Evolutionary conservation across 108 stramenopile genomes (phyloP).

Genomic region (Licmophora abbreviata): DNA sequence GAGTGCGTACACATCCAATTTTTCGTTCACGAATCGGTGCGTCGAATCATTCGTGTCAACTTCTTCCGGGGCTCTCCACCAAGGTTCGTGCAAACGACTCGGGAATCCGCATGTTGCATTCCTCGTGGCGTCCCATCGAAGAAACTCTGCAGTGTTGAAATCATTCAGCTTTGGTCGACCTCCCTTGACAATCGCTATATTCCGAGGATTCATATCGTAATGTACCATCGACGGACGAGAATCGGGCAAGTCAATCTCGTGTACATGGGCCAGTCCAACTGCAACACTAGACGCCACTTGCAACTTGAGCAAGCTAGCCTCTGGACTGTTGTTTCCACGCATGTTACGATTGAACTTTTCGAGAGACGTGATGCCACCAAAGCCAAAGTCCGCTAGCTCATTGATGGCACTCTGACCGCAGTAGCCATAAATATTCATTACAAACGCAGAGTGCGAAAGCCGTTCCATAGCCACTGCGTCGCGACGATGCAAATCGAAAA

Average conservation of each 20-base stretch:
- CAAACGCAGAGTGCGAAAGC: conserved; percentile 61
- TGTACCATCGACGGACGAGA: conserved; percentile 53
- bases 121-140: conserved; percentile 40
- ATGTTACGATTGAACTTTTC: conserved; percentile 52
- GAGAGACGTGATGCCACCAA: conserved; percentile 35
- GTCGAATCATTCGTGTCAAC: conserved; percentile 27
- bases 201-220: conserved; percentile 79
- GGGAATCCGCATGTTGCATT: conserved; percentile 64
- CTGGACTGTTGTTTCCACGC: conserved; percentile 36
- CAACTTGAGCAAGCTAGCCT: conserved; percentile 48
- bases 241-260: conserved; percentile 44
- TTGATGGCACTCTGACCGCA: conserved; percentile 84
- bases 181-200: conserved; percentile 61
- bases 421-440: conserved; percentile 76
- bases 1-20: conserved; percentile 75
- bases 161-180: conserved; percentile 81
- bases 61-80: conserved; percentile 84
- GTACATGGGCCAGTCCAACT: conserved; percentile 66
- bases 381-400: conserved; percentile 64
- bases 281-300: conserved; percentile 62
- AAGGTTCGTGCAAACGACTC: conserved; percentile 65
- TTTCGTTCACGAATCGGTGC: conserved; percentile 39
- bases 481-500: conserved; percentile 72
- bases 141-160: conserved; percentile 83
- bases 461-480: conserved; percentile 88